Conservation (phyloP, 441 rosid species). For the Populus hybrid region DNA sequence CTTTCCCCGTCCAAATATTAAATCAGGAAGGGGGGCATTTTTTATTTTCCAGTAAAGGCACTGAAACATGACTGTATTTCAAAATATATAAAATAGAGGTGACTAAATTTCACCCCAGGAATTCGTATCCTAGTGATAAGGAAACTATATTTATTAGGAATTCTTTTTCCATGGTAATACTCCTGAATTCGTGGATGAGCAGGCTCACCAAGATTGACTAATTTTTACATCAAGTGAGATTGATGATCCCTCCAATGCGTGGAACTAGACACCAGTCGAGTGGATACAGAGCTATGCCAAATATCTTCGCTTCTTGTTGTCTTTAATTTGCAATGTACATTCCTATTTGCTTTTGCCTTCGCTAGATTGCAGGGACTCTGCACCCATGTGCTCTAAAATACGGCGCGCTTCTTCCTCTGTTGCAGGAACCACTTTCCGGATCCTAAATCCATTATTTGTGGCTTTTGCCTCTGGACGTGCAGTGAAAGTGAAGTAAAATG, state of each 20-base stretch:
- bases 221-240: neutral
- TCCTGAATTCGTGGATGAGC: neutral
- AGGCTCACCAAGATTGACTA: neutral
- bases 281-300: neutral
- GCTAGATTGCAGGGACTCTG: constrained; percentile 35
- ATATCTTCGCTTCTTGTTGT: neutral
- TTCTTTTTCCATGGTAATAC: neutral
- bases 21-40: neutral
- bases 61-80: neutral
- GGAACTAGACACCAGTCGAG: neutral
- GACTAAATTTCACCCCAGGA: neutral
- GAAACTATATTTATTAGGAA: constrained; percentile 2
- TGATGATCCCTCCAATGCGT: neutral
- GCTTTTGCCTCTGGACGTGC: constrained; percentile 71
- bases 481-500: constrained; percentile 76
- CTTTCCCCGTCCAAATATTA: neutral
- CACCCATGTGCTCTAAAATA: constrained; percentile 71
- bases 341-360: constrained; percentile 1
- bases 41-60: neutral
- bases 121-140: neutral
- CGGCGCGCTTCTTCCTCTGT: constrained; percentile 82
- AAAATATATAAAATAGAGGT: neutral
- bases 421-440: constrained; percentile 77
- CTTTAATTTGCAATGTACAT: neutral
- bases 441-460: constrained; percentile 43